phyloP scores from a whole-genome alignment of 1,284 basidiomycete species.

The Erythrobasidium hasegawianum region DNA sequence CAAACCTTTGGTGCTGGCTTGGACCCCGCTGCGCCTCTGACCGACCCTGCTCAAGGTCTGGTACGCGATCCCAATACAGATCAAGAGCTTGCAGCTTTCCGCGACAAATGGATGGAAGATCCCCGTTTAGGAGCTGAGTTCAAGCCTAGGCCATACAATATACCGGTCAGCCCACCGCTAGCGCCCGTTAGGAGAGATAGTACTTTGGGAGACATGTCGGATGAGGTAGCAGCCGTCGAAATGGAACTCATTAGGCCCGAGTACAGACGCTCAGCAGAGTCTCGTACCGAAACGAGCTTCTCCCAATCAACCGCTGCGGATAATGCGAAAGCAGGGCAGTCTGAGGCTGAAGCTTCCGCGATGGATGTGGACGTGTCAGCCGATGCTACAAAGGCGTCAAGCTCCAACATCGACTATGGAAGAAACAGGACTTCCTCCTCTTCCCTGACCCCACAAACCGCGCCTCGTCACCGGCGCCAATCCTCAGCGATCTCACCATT shows the following conservation, averaged over 20 bases:
- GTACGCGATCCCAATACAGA: neutral
- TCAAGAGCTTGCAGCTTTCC: conserved; percentile 35
- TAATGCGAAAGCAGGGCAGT: too few relatives aligned
- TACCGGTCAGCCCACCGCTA: conserved; percentile 19
- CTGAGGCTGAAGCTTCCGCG: too few relatives aligned
- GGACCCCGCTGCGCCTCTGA: conserved; percentile 26
- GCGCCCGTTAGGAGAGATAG: conserved; percentile 24
- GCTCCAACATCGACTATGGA: too few relatives aligned
- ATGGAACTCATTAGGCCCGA: conserved; percentile 31
- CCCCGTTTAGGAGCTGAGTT: conserved; percentile 1
- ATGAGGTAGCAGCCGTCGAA: conserved; percentile 34
- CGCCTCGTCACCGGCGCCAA: conserved; percentile 13
- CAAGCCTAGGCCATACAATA: conserved; percentile 7
- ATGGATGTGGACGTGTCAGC: too few relatives aligned
- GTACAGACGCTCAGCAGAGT: conserved; percentile 4
- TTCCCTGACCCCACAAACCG: too few relatives aligned
- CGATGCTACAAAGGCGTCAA: too few relatives aligned
- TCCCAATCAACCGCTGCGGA: too few relatives aligned
- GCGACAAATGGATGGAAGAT: conserved; percentile 16
- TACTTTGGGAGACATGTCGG: conserved; percentile 21
- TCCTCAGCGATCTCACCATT: conserved; percentile 24
- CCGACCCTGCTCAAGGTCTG: conserved; percentile 6
- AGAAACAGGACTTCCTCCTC: too few relatives aligned
- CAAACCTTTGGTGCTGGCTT: conserved; percentile 38
- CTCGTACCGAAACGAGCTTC: too few relatives aligned